These are phyloP conservation scores for Heliosperma pusillum DNA, from an alignment of 148 eudicot genomes.

Conservation along the genomic window DNA sequence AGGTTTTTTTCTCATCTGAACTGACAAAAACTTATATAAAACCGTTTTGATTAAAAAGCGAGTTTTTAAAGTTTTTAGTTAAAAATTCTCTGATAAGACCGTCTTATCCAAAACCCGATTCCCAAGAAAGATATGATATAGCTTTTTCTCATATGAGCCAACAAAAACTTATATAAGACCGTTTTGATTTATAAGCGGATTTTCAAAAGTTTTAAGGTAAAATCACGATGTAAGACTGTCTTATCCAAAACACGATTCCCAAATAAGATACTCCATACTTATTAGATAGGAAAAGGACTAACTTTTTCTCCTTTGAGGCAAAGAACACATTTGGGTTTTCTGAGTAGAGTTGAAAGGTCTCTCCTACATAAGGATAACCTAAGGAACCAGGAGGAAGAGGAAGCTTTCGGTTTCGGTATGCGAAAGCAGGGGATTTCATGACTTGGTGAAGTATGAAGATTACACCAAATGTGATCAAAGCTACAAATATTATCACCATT, in stretches of 20 bases:
- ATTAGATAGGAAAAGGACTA: constrained; percentile 22
- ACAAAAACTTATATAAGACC: not conserved
- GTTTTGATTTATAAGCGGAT: not conserved
- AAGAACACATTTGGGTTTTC: constrained; percentile 88
- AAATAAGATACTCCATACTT: not conserved
- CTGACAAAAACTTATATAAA: not conserved
- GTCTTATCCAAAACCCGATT: not conserved
- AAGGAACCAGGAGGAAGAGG: constrained; percentile 85
- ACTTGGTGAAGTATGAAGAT: constrained; percentile 8
- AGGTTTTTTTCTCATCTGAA: too few species aligned
- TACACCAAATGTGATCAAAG: constrained; percentile 24
- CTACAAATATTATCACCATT: constrained; percentile 30
- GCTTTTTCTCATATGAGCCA: too few species aligned
- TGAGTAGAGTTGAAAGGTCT: constrained; percentile 87
- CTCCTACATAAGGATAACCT: constrained; percentile 92
- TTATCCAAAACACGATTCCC: not conserved
- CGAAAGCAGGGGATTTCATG: constrained; percentile 21
- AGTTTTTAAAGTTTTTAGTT: not conserved
- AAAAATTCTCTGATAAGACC: not conserved
- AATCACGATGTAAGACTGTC: not conserved
- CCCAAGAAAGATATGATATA: not conserved
- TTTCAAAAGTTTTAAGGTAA: not conserved
- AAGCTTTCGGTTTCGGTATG: constrained; percentile 29
- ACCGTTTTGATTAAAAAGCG: not conserved
- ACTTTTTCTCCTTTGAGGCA: constrained; percentile 76